Base-by-base conservation (phyloP, 345 rosid species). In the Aquilaria malaccensis region DNA sequence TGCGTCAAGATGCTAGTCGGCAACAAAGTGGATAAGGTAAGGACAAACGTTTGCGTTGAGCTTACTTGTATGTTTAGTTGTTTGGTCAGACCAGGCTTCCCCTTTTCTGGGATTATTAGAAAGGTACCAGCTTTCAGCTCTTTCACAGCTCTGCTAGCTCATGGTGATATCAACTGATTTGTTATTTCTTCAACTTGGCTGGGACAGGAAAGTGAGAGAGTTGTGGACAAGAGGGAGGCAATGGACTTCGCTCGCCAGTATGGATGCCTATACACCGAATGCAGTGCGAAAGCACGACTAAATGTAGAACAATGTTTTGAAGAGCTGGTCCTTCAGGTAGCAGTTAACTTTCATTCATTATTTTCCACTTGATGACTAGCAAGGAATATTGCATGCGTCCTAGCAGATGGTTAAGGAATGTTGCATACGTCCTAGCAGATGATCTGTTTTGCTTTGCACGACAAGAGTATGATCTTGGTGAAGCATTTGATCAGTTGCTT, bases 1-100 rank as follows among this genome's bases (percentile, higher is more conserved):
- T 93, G 96, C 80, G 79, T 89, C 77, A 93, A 89, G 85, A 83
- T 93, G 97, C 97, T 93, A 67, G 97, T 93, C 56, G 98, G 97
- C 61, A 93, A 93, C 71, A 93, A 93, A 81, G 91, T 87, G 30
- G 98, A 93, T 64, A 87, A 87, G 96, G 94, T 89, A 76, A 48
- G 15, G 22, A 22, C 22, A 1, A 22, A 22, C 22, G 22, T 22
- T 22, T 22, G 22, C 22, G 1, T 22, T 22, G 22, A 1, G 22
- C 22, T 22, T 22, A 0, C 22, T 22, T 22, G 22, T 22, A 22
- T 22, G 9, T 58, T 29, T 2, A 14, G 10, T 45, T 37, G 53
- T 61, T 49, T n/a, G 11, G 7, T 48, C 54, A 58, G 30, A 10
- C 29, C 32, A 14, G 15, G 30, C 22, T 22, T 22, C 22, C 22